Base-by-base conservation (phyloP, 345 rosid genomes). In the Trapa bicornis region DNA sequence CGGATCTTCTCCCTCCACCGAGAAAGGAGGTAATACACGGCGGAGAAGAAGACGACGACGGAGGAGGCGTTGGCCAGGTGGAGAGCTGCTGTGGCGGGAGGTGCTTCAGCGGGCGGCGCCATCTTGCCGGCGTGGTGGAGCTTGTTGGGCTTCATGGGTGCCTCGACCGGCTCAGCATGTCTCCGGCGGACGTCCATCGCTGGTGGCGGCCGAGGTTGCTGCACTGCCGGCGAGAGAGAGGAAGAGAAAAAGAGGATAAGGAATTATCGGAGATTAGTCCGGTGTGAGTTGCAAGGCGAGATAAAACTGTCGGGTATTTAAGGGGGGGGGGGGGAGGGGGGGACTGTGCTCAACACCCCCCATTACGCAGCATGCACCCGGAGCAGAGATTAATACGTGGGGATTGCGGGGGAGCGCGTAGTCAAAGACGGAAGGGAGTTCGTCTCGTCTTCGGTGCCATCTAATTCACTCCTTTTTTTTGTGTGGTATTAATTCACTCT, bases 1-100 rank as follows among this genome's bases (percentile, higher is more conserved):
- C 80, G 81, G 68, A 80, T 73, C 78, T 80, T 78, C 14, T 78
- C 80, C 10, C 82, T 70, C 82, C 78, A 81, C 14, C 80, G 78
- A 66, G 54, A 14, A n/a, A 81, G 80, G 17, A 81, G 72, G 69
- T 66, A 76, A 72, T 75, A 78, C 56, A 73, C 74, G 32, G 69
- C 78, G 47, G 77, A 74, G 68, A 79, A 79, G 77, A 78, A 79
- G 16, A 79, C 53, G 14, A 67, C 61, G 73, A 78, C 70, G 73
- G 73, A 72, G 42, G 73, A 37, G 36, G 76, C 72, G 69, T 76
- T 81, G 16, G 71, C 71, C 5, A 81, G 50, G 65, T 78, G 70
- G 35, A 64, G 57, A 4, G 76, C 69, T 37, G 48, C 67, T 6
- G 69, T 13, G 1, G 72, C 64, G 61, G 65, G 67, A 6, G 76